These are phyloP conservation scores for Annulohypoxylon maeteangense DNA, from an alignment of 495 filamentous ascomycete genomes.

Conservation along the genomic window DNA sequence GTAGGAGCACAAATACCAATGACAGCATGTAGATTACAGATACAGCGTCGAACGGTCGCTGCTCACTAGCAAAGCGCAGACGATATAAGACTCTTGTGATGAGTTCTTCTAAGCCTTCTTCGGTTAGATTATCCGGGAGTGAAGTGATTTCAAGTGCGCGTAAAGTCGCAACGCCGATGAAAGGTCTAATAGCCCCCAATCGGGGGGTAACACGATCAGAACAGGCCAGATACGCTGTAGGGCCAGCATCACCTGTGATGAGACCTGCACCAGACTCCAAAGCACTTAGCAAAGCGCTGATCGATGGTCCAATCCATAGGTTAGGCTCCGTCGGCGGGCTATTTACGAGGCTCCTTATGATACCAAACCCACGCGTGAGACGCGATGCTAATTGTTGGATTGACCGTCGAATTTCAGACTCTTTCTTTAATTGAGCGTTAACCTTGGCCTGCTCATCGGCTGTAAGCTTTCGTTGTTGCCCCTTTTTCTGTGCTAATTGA, in stretches of 20 bases:
- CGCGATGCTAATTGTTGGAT: conserved; percentile 73
- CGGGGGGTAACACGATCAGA: conserved; percentile 76
- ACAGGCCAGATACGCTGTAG: conserved; percentile 79
- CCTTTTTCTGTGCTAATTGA: conserved; percentile 91
- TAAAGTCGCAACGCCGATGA: conserved; percentile 88
- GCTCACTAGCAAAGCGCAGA: conserved; percentile 87
- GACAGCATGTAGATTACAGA: conserved; percentile 89
- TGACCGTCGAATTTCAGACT: conserved; percentile 76
- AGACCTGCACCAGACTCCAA: conserved; percentile 83
- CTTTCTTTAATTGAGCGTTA: conserved; percentile 89
- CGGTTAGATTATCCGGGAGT: conserved; percentile 73
- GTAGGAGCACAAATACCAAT: conserved; percentile 77
- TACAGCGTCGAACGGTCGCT: conserved; percentile 86
- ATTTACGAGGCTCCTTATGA: conserved; percentile 81
- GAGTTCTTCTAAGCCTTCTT: conserved; percentile 85
- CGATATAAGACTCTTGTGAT: conserved; percentile 91
- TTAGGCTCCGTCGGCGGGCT: conserved; percentile 86
- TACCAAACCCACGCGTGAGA: conserved; percentile 81
- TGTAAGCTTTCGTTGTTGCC: conserved; percentile 88
- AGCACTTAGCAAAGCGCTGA: conserved; percentile 73
- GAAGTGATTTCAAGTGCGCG: conserved; percentile 77
- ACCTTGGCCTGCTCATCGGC: conserved; percentile 89
- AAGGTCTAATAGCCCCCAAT: conserved; percentile 78
- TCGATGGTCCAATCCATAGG: conserved; percentile 84
- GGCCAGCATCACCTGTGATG: conserved; percentile 81